Evolutionary conservation across 2,329 filamentous ascomycete species (phyloP).

Genomic region (Fusarium hainanense): DNA sequence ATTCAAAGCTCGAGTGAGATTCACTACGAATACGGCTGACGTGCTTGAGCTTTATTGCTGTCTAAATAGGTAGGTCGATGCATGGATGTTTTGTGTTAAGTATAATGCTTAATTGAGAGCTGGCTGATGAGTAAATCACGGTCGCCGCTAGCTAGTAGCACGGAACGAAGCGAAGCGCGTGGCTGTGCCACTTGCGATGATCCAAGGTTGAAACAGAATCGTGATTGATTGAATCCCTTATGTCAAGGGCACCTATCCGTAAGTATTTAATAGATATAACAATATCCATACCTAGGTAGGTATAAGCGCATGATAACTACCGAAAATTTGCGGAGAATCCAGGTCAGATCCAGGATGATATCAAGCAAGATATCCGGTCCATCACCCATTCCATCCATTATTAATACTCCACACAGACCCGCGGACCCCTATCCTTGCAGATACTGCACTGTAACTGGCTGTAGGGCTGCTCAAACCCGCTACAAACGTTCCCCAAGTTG

Average conservation of each 20-base stretch:
- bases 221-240: neutral
- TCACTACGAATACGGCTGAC: neutral
- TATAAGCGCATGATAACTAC: neutral
- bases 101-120: neutral
- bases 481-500: slow-evolving; percentile 1
- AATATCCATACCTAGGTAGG: neutral
- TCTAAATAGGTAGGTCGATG: neutral
- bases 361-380: neutral
- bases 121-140: slow-evolving; percentile 15
- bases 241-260: neutral
- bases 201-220: neutral
- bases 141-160: slow-evolving; percentile 13
- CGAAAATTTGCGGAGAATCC: neutral
- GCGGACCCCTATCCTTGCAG: slow-evolving; percentile 17
- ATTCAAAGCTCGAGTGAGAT: neutral
- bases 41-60: neutral
- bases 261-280: neutral
- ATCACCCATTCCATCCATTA: neutral
- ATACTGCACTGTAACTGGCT: slow-evolving; percentile 3
- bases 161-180: slow-evolving; percentile 27
- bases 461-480: slow-evolving; percentile 22
- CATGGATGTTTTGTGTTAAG: too few species aligned
- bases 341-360: neutral
- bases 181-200: slow-evolving; percentile 20
- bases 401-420: slow-evolving; percentile 19